Evolutionary conservation across 2,329 filamentous ascomycete species (phyloP).

Genomic region (Aspergillus tubingensis): DNA sequence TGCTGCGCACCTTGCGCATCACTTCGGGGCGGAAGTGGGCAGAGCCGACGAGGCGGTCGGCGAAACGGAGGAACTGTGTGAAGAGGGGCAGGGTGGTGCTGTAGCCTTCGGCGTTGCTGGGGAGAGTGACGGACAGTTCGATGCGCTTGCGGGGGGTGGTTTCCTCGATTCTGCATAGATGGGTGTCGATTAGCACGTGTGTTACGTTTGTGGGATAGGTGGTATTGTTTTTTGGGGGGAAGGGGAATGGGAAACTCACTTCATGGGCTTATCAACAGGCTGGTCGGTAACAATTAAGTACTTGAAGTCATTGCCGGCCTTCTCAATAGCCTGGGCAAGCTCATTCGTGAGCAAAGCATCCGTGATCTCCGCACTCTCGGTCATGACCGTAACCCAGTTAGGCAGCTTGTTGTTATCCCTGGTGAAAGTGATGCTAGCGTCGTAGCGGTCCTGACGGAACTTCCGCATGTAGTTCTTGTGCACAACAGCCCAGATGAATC

Average conservation of each 20-base stretch:
- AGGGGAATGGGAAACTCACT: conserved; percentile 57
- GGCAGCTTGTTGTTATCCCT: conserved; percentile 92
- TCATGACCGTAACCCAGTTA: conserved; percentile 90
- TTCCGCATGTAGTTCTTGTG: conserved; percentile 93
- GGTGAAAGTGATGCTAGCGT: conserved; percentile 86
- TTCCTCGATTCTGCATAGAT: conserved; percentile 69
- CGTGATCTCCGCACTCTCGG: conserved; percentile 92
- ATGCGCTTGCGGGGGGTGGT: conserved; percentile 82
- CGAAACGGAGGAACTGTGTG: conserved; percentile 77
- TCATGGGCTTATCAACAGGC: conserved; percentile 80
- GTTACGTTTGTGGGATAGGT: too few species aligned
- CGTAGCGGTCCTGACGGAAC: conserved; percentile 89
- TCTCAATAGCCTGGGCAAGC: conserved; percentile 73
- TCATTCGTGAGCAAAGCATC: conserved; percentile 85
- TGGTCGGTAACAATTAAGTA: conserved; percentile 89
- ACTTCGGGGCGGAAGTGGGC: conserved; percentile 92
- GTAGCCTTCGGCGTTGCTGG: conserved; percentile 64
- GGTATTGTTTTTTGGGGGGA: background rate
- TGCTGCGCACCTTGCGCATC: conserved; percentile 75
- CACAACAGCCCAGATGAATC: conserved; percentile 92
- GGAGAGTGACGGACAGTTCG: conserved; percentile 71
- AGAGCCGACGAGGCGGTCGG: conserved; percentile 73
- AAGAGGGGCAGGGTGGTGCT: conserved; percentile 71
- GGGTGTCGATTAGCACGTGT: background rate
- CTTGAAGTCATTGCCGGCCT: conserved; percentile 79